phyloP scores from a whole-genome alignment of 495 filamentous ascomycete genomes.

The Sphaerosporella brunnea region DNA sequence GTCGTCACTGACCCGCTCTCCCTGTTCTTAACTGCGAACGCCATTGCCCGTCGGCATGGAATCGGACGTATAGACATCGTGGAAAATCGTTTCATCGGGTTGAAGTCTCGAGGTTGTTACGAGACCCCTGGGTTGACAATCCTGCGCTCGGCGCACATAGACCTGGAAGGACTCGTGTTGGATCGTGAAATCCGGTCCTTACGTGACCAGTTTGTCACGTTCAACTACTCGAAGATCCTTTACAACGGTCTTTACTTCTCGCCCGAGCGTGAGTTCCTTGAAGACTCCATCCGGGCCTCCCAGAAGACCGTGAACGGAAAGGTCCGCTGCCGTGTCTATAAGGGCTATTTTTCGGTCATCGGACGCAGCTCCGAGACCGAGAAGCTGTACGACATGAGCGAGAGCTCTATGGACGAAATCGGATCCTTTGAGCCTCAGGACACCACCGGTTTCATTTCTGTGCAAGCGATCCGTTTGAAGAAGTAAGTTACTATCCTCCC shows the following conservation, averaged over 20 bases:
- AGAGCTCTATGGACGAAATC: conserved; percentile 77
- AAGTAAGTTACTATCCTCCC: conserved; percentile 43
- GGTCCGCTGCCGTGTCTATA: conserved; percentile 57
- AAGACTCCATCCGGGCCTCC: conserved; percentile 50
- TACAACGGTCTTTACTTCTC: conserved; percentile 78
- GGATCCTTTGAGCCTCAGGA: conserved; percentile 50
- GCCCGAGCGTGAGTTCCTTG: conserved; percentile 61
- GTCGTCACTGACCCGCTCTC: conserved; percentile 56
- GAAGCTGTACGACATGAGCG: conserved; percentile 70
- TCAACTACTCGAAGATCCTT: conserved; percentile 53
- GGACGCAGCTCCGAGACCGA: conserved; percentile 58
- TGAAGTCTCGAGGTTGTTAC: conserved; percentile 86
- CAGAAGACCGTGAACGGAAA: conserved; percentile 54
- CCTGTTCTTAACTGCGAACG: conserved; percentile 62
- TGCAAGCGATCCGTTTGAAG: conserved; percentile 73
- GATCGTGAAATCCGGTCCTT: conserved; percentile 70
- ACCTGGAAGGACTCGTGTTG: conserved; percentile 69
- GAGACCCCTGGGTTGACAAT: conserved; percentile 60
- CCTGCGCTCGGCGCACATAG: conserved; percentile 58
- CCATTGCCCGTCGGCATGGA: conserved; percentile 57
- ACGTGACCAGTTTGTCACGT: conserved; percentile 67
- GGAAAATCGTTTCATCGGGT: conserved; percentile 69
- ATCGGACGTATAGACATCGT: conserved; percentile 85
- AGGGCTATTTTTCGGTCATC: conserved; percentile 56
- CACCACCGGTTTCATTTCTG: conserved; percentile 56